Conservation (phyloP, 257 asterid species). For the Fraxinus quadrangulata region DNA sequence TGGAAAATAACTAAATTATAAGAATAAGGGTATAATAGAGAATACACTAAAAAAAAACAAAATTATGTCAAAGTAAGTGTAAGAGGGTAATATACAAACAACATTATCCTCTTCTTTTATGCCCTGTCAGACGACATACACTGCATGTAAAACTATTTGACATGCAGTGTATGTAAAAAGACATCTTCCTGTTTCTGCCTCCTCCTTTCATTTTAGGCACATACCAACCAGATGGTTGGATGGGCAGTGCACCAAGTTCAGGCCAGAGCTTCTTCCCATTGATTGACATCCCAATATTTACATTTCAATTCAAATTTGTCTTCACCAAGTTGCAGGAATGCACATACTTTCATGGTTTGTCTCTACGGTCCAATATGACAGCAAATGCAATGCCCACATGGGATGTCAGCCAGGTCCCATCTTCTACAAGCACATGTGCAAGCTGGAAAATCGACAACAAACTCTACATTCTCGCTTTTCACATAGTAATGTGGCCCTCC, state of each 20-base stretch:
- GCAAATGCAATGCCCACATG: background rate
- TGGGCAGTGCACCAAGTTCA: background rate
- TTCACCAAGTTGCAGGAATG: background rate
- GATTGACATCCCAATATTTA: background rate
- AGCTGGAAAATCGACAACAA: background rate
- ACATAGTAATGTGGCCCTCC: background rate
- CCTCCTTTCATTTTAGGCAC: background rate
- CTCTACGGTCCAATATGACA: background rate
- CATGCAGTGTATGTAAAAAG: too few species aligned
- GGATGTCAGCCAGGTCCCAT: background rate
- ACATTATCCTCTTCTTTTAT: too few species aligned
- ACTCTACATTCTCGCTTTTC: background rate
- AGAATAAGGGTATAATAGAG: too few species aligned
- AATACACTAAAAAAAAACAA: too few species aligned
- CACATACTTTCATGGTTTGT: too few species aligned
- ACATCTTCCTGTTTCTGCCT: background rate
- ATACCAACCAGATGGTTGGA: background rate
- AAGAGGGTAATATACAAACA: too few species aligned
- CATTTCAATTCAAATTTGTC: background rate
- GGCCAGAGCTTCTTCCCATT: background rate
- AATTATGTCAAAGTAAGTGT: too few species aligned
- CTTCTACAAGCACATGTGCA: background rate
- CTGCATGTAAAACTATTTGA: too few species aligned
- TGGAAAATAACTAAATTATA: too few species aligned
- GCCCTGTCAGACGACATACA: too few species aligned